Base-by-base conservation (phyloP, 2,329 filamentous ascomycete species). In the Beauveria asiatica region DNA sequence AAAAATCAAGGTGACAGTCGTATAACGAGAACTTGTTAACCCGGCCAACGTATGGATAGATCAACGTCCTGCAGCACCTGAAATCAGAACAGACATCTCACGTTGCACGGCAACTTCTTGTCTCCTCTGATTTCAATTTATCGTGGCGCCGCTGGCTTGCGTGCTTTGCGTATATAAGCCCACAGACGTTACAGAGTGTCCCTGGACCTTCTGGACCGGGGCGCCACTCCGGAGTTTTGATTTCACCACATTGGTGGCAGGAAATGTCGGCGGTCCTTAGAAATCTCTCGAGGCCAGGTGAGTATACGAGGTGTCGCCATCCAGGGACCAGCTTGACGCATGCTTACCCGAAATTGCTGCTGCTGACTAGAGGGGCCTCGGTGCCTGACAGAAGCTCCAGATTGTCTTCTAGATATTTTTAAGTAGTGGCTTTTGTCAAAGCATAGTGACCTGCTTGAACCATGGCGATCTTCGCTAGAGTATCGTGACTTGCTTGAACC, bases 151-250 rank as follows among this genome's bases (percentile, higher is more conserved):
- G 48, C 21, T 62, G 60, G 44, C 42, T 55, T 46, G 55, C 50
- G 11, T 57, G 58, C 49, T 63, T 63, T 46, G 58, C 61, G 44
- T 61, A 63, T 27, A 63, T 49, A 1, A 63, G 54, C 5, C 61
- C 61, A 23, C 61, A 63, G 37, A 63, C 61, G 39, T 63, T 63
- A 42, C 61, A 63, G 6, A 63, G 61, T 19, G 61, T 63, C 11
- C 59, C 50, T 1, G 61, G 61, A 10, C 61, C 61, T 27, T 61
- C 16, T 10, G 58, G 58, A 5, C 61, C 61, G 5, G 30, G n/a
- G 17, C 61, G 59, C 61, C 61, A 63, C 48, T 63, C 54, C 9
- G 61, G 61, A 27, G 41, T 63, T 23, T 21, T 59, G 2, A 52
- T 45, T 46, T 52, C 49, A 44, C 44, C 50, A 50, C 61, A 63